phyloP scores from a whole-genome alignment of 345 rosid species.

The Raphanus raphanistrum region DNA sequence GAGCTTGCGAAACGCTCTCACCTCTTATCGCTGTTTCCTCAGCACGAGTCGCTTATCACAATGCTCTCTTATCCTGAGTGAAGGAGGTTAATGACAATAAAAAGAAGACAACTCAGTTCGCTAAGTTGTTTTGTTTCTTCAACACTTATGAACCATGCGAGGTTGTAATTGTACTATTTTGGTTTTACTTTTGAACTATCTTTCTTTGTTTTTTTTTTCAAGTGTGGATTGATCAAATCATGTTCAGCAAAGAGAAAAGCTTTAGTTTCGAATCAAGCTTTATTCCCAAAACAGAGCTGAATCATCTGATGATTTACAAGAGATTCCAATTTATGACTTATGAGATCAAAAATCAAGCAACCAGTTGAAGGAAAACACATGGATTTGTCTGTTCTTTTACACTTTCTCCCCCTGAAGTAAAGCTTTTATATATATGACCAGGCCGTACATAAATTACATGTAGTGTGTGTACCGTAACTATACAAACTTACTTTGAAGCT shows the following conservation, averaged over 20 bases:
- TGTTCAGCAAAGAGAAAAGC: neutral
- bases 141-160: neutral
- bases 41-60: conserved; percentile 50
- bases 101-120: neutral
- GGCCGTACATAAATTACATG: conserved; percentile 25
- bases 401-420: conserved; percentile 4
- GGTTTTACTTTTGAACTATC: neutral
- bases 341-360: conserved; percentile 7
- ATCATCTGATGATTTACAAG: neutral
- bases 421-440: conserved; percentile 17
- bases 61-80: conserved; percentile 54
- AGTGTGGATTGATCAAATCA: conserved; percentile 6
- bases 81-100: neutral
- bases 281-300: neutral
- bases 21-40: conserved; percentile 60
- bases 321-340: neutral
- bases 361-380: conserved; percentile 15
- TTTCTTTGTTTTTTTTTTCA: neutral
- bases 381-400: conserved; percentile 27
- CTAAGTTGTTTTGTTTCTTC: conserved; percentile 3
- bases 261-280: neutral
- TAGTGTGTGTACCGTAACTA: conserved; percentile 9
- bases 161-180: conserved; percentile 16
- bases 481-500: conserved; percentile 30
- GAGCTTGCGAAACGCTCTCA: conserved; percentile 72